Evolutionary conservation across 192 early-diverging fungal genomes (phyloP).

Genomic region (Dissophora ornata): DNA sequence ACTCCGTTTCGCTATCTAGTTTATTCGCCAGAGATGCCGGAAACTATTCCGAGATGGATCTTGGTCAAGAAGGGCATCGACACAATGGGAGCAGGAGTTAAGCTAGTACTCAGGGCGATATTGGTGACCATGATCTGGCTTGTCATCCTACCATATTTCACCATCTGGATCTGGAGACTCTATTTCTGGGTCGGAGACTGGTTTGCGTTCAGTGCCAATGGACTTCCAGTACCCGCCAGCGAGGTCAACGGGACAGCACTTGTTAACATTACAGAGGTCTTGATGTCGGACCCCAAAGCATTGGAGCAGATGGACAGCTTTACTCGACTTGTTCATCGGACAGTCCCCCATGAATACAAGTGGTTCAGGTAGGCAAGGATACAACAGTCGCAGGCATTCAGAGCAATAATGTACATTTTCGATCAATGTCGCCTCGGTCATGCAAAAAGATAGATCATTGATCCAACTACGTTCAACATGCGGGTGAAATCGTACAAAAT

Average conservation of each 20-base stretch:
- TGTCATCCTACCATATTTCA: constrained; percentile 81
- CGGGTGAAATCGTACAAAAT: not conserved
- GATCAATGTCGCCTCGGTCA: too few species aligned
- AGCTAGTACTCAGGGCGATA: constrained; percentile 64
- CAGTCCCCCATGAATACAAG: constrained; percentile 29
- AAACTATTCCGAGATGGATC: constrained; percentile 68
- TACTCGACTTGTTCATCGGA: constrained; percentile 25
- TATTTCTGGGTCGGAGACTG: constrained; percentile 84
- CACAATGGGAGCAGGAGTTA: constrained; percentile 54
- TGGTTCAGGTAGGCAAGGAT: constrained; percentile 27
- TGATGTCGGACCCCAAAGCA: not conserved
- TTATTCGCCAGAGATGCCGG: constrained; percentile 79
- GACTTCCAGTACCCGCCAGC: constrained; percentile 21
- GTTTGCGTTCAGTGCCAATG: constrained; percentile 55
- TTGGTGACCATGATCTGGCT: constrained; percentile 83
- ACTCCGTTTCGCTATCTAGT: constrained; percentile 45
- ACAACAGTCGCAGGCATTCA: not conserved
- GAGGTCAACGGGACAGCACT: constrained; percentile 3
- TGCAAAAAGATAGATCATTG: too few species aligned
- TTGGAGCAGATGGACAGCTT: constrained; percentile 37
- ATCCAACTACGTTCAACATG: too few species aligned
- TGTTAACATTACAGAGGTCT: constrained; percentile 12
- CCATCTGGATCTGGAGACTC: constrained; percentile 86
- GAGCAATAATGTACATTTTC: too few species aligned
- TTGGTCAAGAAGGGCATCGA: constrained; percentile 68